Evolutionary conservation across 352 stramenopile genomes (phyloP).

Genomic region (Lagenidium giganteum): DNA sequence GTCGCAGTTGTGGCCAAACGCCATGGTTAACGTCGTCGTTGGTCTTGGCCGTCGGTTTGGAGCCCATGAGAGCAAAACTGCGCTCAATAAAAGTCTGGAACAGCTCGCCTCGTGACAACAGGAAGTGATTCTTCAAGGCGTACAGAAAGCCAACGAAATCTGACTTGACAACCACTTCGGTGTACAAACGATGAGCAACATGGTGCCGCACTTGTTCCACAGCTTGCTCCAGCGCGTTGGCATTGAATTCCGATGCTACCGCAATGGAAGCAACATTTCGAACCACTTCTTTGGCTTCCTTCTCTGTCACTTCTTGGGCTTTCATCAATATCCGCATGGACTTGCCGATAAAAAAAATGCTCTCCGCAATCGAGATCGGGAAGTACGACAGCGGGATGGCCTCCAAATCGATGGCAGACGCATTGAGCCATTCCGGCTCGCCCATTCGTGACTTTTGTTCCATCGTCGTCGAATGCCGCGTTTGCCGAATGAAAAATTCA

Average conservation of each 20-base stretch:
- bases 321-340: slow-evolving; percentile 48
- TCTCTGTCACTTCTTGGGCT: slow-evolving; percentile 35
- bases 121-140: slow-evolving; percentile 60
- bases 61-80: slow-evolving; percentile 45
- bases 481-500: slow-evolving; percentile 72
- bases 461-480: neutral
- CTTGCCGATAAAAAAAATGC: slow-evolving; percentile 66
- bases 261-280: slow-evolving; percentile 26
- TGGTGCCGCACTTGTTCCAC: slow-evolving; percentile 50
- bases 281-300: slow-evolving; percentile 50
- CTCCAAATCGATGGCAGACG: slow-evolving; percentile 48
- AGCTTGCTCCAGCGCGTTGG: slow-evolving; percentile 37
- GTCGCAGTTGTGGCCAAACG: slow-evolving; percentile 49
- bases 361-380: slow-evolving; percentile 47
- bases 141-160: slow-evolving; percentile 56
- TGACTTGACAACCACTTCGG: slow-evolving; percentile 61
- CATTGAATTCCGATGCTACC: slow-evolving; percentile 37
- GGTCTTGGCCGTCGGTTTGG: slow-evolving; percentile 38
- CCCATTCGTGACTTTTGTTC: slow-evolving; percentile 1
- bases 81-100: slow-evolving; percentile 73
- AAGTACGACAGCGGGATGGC: slow-evolving; percentile 62
- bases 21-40: slow-evolving; percentile 63
- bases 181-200: slow-evolving; percentile 49
- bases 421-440: slow-evolving; percentile 32
- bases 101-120: slow-evolving; percentile 60